Evolutionary conservation across 2,329 filamentous ascomycete genomes (phyloP).

Genomic region (Pseudogymnoascus sp.): DNA sequence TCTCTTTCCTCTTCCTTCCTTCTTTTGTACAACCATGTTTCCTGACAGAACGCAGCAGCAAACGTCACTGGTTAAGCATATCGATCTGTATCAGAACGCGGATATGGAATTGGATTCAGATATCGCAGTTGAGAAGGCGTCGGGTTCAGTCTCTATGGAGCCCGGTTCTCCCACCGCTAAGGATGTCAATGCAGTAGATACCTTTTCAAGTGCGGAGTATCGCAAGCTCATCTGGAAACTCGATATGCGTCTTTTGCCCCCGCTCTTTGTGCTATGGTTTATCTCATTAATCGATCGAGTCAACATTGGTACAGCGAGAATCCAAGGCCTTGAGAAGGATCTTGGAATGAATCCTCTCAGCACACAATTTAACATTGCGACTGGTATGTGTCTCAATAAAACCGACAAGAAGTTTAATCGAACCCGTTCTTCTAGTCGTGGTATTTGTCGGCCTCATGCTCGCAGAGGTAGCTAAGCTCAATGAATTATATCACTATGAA

Average conservation of each 20-base stretch:
- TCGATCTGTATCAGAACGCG: not conserved
- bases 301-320: constrained; percentile 66
- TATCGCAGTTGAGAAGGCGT: constrained; percentile 3
- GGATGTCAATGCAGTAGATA: not conserved
- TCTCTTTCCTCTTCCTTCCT: not conserved
- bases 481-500: not conserved
- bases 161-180: not conserved
- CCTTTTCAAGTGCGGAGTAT: constrained; percentile 5
- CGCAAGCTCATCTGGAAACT: constrained; percentile 8
- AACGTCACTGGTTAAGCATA: not conserved
- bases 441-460: constrained; percentile 8
- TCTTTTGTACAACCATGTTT: not conserved
- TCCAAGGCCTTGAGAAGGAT: constrained; percentile 36
- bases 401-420: not conserved
- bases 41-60: not conserved
- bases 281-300: constrained; percentile 66
- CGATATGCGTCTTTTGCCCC: not conserved
- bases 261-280: constrained; percentile 58
- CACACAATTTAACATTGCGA: constrained; percentile 11
- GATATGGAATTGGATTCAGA: constrained; percentile 10
- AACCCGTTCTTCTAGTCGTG: constrained; percentile 1
- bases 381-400: not conserved
- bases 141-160: not conserved
- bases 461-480: constrained; percentile 3
- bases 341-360: constrained; percentile 30